Evolutionary conservation across 108 stramenopile genomes (phyloP).

Genomic region (Skeletonema potamos): DNA sequence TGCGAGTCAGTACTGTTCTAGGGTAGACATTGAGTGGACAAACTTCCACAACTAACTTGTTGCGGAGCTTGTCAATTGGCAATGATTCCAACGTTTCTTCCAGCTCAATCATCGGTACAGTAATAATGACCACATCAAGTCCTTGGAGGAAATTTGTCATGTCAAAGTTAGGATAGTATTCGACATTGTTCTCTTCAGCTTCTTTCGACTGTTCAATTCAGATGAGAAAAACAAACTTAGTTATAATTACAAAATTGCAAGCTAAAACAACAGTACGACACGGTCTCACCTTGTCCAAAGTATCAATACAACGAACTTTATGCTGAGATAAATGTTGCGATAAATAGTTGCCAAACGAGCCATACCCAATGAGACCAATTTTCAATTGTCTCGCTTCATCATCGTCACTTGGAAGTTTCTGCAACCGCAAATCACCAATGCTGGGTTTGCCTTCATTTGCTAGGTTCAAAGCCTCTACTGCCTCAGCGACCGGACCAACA

Average conservation of each 20-base stretch:
- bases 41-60: slow-evolving; percentile 82
- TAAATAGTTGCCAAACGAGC: slow-evolving; percentile 51
- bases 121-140: slow-evolving; percentile 77
- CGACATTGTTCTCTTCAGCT: slow-evolving; percentile 68
- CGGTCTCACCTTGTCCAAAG: slow-evolving; percentile 45
- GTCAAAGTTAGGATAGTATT: slow-evolving; percentile 77
- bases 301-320: slow-evolving; percentile 73
- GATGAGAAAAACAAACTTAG: background rate
- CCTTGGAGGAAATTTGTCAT: slow-evolving; percentile 59
- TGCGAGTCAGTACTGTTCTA: slow-evolving; percentile 64
- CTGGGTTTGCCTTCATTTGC: slow-evolving; percentile 46
- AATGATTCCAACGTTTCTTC: slow-evolving; percentile 66
- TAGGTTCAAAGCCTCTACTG: slow-evolving; percentile 70
- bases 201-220: slow-evolving; percentile 53
- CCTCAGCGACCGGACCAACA: slow-evolving; percentile 77
- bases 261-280: background rate
- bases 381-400: slow-evolving; percentile 49
- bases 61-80: slow-evolving; percentile 56
- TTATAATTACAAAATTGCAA: background rate
- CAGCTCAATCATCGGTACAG: slow-evolving; percentile 79
- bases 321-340: slow-evolving; percentile 68
- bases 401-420: slow-evolving; percentile 57
- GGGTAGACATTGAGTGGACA: slow-evolving; percentile 72
- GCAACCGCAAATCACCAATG: slow-evolving; percentile 23
- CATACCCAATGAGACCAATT: slow-evolving; percentile 54